Percentiles rank a stretch among this genome's conserved stretches.
phyloP scores from a whole-genome alignment of 2,329 filamentous ascomycete genomes.

The Colletotrichum zoysiae region DNA sequence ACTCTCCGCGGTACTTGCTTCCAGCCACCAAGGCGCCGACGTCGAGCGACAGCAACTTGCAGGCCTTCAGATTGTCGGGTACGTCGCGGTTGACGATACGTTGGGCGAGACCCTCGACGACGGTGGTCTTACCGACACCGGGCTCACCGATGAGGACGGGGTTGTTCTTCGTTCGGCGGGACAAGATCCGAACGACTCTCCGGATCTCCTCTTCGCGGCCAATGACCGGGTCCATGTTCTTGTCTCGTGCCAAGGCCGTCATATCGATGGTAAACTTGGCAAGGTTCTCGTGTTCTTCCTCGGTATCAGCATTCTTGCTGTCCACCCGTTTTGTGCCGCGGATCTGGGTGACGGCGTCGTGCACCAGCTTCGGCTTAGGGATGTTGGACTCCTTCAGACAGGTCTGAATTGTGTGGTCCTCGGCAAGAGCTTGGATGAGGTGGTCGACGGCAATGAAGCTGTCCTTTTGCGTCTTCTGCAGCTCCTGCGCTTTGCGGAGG shows the following conservation, averaged over 20 bases:
- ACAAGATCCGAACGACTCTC: constrained; percentile 90
- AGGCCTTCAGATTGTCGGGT: constrained; percentile 92
- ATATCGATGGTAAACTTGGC: constrained; percentile 99
- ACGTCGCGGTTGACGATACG: constrained; percentile 98
- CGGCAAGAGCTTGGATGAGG: constrained; percentile 85
- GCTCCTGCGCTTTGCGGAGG: constrained; percentile 84
- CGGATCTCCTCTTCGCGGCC: constrained; percentile 96
- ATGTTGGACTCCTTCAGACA: constrained; percentile 89
- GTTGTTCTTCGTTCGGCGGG: constrained; percentile 97
- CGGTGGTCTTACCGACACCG: constrained; percentile 98
- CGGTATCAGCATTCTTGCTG: constrained; percentile 93
- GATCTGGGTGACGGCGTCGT: constrained; percentile 91
- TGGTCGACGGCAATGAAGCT: constrained; percentile 95
- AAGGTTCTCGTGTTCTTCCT: constrained; percentile 93
- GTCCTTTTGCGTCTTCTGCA: constrained; percentile 98
- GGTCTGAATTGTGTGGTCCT: constrained; percentile 80
- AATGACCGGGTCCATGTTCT: constrained; percentile 98
- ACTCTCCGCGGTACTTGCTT: constrained; percentile 98
- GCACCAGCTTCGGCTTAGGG: constrained; percentile 89
- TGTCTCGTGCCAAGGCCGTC: constrained; percentile 95
- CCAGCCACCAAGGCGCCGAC: constrained; percentile 95
- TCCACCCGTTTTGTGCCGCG: constrained; percentile 94
- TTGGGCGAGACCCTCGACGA: constrained; percentile 94
- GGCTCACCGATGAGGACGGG: constrained; percentile 97
- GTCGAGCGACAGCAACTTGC: constrained; percentile 93